Evolutionary conservation across 805 yeast genomes (phyloP).

Genomic region (Priceomyces melissophilus): DNA sequence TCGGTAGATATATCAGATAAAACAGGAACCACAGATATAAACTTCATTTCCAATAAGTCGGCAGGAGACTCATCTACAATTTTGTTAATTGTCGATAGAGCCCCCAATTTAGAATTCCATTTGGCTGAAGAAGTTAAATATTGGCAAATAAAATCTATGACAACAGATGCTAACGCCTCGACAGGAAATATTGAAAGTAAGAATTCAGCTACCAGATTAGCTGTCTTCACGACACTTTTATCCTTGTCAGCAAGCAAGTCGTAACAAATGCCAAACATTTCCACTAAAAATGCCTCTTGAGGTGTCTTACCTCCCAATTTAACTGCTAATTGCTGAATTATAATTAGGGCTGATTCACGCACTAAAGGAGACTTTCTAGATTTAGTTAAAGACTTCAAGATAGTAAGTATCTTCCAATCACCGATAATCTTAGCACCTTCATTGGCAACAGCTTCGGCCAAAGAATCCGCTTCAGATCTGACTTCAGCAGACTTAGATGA

Average conservation of each 20-base stretch:
- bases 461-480: conserved; percentile 49
- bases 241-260: conserved; percentile 87
- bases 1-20: conserved; percentile 89
- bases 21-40: conserved; percentile 75
- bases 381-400: conserved; percentile 63
- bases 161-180: conserved; percentile 72
- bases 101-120: conserved; percentile 88
- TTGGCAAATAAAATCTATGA: conserved; percentile 56
- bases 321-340: conserved; percentile 56
- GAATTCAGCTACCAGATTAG: conserved; percentile 73
- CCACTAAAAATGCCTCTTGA: conserved; percentile 68
- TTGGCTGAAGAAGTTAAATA: conserved; percentile 82
- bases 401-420: conserved; percentile 65
- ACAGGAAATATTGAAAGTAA: conserved; percentile 67
- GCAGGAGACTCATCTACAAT: conserved; percentile 76
- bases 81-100: conserved; percentile 68
- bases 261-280: conserved; percentile 58
- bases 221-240: conserved; percentile 77
- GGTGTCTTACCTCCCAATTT: conserved; percentile 68
- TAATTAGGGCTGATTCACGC: conserved; percentile 71
- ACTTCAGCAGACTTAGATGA: conserved; percentile 54
- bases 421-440: conserved; percentile 46
- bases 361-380: conserved; percentile 70
- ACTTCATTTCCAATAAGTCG: conserved; percentile 79
- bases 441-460: conserved; percentile 45